Evolutionary conservation across 768 basidiomycete genomes (phyloP).

Genomic region (Boletellus sp.): DNA sequence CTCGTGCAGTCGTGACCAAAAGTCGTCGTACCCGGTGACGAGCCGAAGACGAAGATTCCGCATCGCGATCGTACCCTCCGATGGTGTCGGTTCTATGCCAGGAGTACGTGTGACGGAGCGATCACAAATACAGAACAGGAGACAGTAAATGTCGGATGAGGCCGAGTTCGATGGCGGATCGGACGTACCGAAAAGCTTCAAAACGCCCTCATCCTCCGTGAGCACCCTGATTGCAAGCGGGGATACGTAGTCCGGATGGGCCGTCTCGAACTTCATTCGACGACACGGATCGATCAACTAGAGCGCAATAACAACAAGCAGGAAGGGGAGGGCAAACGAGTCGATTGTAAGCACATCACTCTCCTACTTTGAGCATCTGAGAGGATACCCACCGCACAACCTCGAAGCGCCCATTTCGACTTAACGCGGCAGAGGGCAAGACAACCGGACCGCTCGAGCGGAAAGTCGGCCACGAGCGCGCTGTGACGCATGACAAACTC

Average conservation of each 20-base stretch:
- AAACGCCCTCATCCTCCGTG: constrained; percentile 21
- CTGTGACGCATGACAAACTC: constrained; percentile 26
- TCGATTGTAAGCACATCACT: too few species aligned
- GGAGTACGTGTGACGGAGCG: background rate
- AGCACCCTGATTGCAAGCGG: constrained; percentile 26
- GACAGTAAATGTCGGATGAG: too few species aligned
- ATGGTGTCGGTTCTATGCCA: constrained; percentile 26
- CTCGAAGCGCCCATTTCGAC: constrained; percentile 22
- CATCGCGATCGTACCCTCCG: constrained; percentile 17
- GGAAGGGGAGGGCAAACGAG: too few species aligned
- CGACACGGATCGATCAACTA: constrained; percentile 24
- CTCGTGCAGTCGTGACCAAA: constrained; percentile 11
- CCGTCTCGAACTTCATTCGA: constrained; percentile 15
- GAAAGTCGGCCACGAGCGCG: constrained; percentile 26
- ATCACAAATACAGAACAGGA: background rate
- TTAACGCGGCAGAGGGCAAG: constrained; percentile 15
- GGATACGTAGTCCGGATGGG: constrained; percentile 24
- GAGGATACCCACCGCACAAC: constrained; percentile 19
- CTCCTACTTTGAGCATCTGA: background rate
- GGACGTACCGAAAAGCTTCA: constrained; percentile 27
- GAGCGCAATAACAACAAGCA: background rate
- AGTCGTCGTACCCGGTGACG: constrained; percentile 21
- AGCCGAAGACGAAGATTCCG: constrained; percentile 22
- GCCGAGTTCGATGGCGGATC: too few species aligned
- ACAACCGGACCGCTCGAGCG: constrained; percentile 22